These are phyloP conservation scores for Naganishia cerealis DNA, from an alignment of 1,284 basidiomycete genomes.

Conservation along the genomic window DNA sequence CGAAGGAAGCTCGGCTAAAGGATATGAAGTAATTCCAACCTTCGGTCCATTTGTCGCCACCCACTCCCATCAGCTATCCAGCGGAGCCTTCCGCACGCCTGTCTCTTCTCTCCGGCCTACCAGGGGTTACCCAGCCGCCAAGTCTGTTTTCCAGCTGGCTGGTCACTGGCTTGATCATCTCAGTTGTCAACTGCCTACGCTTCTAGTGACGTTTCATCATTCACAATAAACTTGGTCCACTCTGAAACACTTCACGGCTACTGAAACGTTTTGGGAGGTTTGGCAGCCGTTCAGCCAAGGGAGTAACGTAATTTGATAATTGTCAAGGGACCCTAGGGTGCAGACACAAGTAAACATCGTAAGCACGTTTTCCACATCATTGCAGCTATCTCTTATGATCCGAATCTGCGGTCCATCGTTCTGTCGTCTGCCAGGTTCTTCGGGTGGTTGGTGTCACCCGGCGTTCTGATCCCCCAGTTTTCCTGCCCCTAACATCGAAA, in stretches of 20 bases:
- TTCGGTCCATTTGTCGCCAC: not conserved
- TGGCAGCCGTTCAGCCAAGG: not conserved
- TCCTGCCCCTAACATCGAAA: not conserved
- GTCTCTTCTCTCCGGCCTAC: too few species aligned
- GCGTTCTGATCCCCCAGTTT: not conserved
- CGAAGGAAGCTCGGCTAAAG: not conserved
- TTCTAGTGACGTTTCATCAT: not conserved
- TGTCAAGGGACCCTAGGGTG: not conserved
- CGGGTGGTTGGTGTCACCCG: not conserved
- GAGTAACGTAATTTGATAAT: not conserved
- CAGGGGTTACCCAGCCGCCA: too few species aligned
- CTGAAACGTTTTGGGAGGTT: not conserved
- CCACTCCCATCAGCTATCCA: not conserved
- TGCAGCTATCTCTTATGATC: not conserved
- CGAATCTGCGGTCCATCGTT: not conserved
- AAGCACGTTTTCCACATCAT: not conserved
- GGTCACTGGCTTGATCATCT: not conserved
- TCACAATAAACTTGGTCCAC: not conserved
- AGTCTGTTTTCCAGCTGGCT: not conserved
- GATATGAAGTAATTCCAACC: not conserved
- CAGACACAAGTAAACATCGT: not conserved
- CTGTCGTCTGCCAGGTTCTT: not conserved
- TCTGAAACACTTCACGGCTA: not conserved
- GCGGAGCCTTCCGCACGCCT: too few species aligned
- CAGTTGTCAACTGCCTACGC: not conserved